phyloP scores from a whole-genome alignment of 805 yeast genomes.

The Yamadazyma takamatsuzukensis region DNA sequence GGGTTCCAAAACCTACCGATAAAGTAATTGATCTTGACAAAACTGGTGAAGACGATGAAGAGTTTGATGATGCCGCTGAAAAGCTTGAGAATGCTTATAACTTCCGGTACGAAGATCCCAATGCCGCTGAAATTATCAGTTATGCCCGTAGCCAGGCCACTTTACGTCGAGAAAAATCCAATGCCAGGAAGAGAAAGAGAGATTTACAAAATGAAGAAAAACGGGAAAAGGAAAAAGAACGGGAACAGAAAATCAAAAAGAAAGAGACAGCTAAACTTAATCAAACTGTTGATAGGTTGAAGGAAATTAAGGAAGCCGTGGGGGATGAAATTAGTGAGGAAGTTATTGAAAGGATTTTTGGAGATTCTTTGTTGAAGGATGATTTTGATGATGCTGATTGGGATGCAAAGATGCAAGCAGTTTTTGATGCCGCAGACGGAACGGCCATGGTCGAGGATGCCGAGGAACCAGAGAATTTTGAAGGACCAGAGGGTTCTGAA shows the following conservation, averaged over 20 bases:
- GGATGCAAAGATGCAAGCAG: constrained; percentile 81
- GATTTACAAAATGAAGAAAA: constrained; percentile 60
- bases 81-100: constrained; percentile 89
- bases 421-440: constrained; percentile 53
- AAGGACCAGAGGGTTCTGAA: constrained; percentile 5
- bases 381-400: constrained; percentile 90
- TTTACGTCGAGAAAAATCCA: constrained; percentile 72
- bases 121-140: constrained; percentile 84
- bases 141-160: constrained; percentile 96
- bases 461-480: constrained; percentile 16
- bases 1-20: constrained; percentile 78
- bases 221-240: constrained; percentile 48
- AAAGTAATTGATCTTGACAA: constrained; percentile 50
- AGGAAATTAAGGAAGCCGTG: constrained; percentile 61
- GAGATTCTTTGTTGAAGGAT: constrained; percentile 72
- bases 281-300: constrained; percentile 68
- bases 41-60: constrained; percentile 58
- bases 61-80: constrained; percentile 90
- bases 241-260: constrained; percentile 60
- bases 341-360: constrained; percentile 59
- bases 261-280: constrained; percentile 75
- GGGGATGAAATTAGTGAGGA: constrained; percentile 63
- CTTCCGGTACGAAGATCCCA: constrained; percentile 91
- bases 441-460: constrained; percentile 27
- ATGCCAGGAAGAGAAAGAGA: constrained; percentile 78